phyloP scores from a whole-genome alignment of 2,329 filamentous ascomycete species.

The Penicillium polonicum region DNA sequence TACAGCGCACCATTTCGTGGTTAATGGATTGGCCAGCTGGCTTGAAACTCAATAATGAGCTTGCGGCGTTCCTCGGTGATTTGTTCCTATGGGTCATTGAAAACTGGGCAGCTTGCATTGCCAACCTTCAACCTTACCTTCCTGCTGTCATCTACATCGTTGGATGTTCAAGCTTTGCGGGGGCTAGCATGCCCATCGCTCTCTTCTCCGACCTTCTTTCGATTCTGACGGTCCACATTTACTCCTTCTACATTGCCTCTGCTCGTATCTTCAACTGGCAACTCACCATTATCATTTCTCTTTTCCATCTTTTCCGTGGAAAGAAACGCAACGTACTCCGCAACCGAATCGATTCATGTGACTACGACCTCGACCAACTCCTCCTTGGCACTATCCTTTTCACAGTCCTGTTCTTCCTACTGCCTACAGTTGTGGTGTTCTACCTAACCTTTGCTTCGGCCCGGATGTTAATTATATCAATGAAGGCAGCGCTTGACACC shows the following conservation, averaged over 20 bases:
- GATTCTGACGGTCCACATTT: slow-evolving; percentile 89
- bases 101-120: slow-evolving; percentile 89
- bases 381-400: slow-evolving; percentile 95
- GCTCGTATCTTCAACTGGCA: slow-evolving; percentile 99
- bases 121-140: slow-evolving; percentile 73
- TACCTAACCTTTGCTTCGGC: slow-evolving; percentile 95
- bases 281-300: slow-evolving; percentile 88
- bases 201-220: slow-evolving; percentile 93
- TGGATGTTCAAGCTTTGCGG: slow-evolving; percentile 90
- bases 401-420: slow-evolving; percentile 87
- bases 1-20: slow-evolving; percentile 89
- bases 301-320: slow-evolving; percentile 97
- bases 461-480: slow-evolving; percentile 87
- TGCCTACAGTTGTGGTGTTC: slow-evolving; percentile 94
- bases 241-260: slow-evolving; percentile 95
- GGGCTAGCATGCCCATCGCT: slow-evolving; percentile 94
- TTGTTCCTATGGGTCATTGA: slow-evolving; percentile 98
- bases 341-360: slow-evolving; percentile 97
- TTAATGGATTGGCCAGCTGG: slow-evolving; percentile 94
- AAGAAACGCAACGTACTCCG: slow-evolving; percentile 97
- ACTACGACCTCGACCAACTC: slow-evolving; percentile 96
- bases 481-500: slow-evolving; percentile 90
- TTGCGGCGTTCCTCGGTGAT: slow-evolving; percentile 91
- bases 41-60: slow-evolving; percentile 88
- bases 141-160: slow-evolving; percentile 88